phyloP scores from a whole-genome alignment of 2,329 filamentous ascomycete genomes.

The Ceratocystis alfenasii region DNA sequence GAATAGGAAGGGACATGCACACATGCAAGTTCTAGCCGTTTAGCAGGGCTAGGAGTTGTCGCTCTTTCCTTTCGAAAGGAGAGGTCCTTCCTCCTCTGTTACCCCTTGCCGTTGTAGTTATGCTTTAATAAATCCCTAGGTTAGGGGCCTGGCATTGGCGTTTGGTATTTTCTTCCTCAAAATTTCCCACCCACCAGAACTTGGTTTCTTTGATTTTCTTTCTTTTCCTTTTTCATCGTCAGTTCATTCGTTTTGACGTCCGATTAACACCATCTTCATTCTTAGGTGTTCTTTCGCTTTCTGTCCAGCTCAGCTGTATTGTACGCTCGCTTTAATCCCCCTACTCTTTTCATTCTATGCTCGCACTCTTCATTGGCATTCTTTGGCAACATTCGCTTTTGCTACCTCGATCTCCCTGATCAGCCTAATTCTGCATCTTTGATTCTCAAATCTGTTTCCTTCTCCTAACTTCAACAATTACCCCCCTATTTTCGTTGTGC shows the following conservation, averaged over 20 bases:
- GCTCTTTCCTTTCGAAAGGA: too few species aligned
- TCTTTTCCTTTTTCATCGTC: not conserved
- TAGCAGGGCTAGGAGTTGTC: conserved; percentile 17
- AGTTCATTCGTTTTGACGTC: conserved; percentile 6
- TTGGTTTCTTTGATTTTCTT: not conserved
- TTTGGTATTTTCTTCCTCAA: too few species aligned
- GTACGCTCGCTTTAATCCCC: conserved; percentile 1
- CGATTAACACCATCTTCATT: not conserved
- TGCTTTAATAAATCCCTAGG: not conserved
- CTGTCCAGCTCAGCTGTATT: not conserved
- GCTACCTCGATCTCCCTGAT: not conserved
- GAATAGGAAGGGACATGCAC: not conserved
- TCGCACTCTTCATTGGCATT: not conserved
- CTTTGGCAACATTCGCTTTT: conserved; percentile 5
- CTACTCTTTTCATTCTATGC: not conserved
- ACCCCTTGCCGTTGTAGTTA: not conserved
- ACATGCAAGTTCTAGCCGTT: not conserved
- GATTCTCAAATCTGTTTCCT: not conserved
- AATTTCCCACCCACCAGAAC: not conserved
- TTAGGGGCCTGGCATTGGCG: not conserved
- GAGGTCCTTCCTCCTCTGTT: not conserved
- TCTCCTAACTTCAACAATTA: not conserved
- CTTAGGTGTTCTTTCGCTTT: not conserved
- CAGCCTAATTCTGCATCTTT: not conserved
- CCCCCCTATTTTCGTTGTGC: conserved; percentile 2